Conservation (phyloP, 202 grass and related monocot species). For the Schoenoplectus tabernaemontani region DNA sequence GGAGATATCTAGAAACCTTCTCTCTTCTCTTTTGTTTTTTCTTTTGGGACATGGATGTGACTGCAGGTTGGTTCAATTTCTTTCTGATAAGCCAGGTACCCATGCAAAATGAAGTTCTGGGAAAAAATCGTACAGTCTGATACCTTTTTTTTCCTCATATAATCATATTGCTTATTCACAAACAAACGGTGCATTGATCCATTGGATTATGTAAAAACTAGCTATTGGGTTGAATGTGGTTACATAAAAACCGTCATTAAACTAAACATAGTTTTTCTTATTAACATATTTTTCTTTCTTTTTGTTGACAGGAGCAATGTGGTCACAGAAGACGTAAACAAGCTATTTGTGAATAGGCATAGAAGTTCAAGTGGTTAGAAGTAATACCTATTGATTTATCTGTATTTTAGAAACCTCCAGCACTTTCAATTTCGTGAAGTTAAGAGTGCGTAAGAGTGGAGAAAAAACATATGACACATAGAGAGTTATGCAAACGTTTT, state of each 20-base stretch:
- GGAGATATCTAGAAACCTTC: not conserved
- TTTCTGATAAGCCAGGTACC: not conserved
- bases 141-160: not conserved
- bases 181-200: not conserved
- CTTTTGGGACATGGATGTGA: too few relatives aligned
- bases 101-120: not conserved
- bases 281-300: not conserved
- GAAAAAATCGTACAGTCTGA: not conserved
- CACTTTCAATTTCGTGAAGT: not conserved
- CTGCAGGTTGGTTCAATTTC: too few relatives aligned
- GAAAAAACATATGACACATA: not conserved
- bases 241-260: not conserved
- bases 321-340: conserved; percentile 89
- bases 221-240: not conserved
- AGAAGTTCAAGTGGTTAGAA: conserved; percentile 36
- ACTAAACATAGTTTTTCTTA: conserved; percentile 2
- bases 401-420: not conserved
- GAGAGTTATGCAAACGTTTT: not conserved
- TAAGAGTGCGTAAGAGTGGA: not conserved
- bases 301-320: conserved; percentile 79
- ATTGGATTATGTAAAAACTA: not conserved
- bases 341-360: conserved; percentile 61
- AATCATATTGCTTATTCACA: not conserved
- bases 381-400: not conserved
- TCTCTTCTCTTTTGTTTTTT: too few relatives aligned